Evolutionary conservation across 257 asterid genomes (phyloP).

Genomic region (Plectranthus barbatus): DNA sequence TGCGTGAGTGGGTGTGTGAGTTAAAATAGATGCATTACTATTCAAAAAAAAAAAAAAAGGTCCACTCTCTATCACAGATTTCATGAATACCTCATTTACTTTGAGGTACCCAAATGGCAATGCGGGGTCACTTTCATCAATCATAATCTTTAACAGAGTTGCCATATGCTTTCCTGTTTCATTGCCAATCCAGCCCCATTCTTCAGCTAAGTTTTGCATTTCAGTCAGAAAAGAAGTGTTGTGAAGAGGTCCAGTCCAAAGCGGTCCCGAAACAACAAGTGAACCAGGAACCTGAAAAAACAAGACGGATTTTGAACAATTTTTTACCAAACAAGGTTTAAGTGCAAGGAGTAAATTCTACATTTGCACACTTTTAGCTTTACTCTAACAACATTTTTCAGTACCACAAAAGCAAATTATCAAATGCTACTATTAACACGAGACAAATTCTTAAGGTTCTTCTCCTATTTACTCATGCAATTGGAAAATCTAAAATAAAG

Average conservation of each 20-base stretch:
- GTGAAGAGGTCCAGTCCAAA: constrained; percentile 97
- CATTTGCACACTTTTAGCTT: too few species aligned
- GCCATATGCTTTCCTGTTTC: constrained; percentile 54
- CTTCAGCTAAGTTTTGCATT: constrained; percentile 60
- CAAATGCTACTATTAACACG: background rate
- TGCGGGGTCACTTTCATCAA: constrained; percentile 71
- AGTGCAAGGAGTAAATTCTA: background rate
- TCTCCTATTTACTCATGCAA: background rate
- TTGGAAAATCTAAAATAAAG: background rate
- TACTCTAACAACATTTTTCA: background rate
- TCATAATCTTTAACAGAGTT: constrained; percentile 54
- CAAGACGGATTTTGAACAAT: background rate
- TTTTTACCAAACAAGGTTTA: background rate
- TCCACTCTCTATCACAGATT: background rate
- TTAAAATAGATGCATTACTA: too few species aligned
- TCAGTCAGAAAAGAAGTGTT: constrained; percentile 38
- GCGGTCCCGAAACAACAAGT: constrained; percentile 81
- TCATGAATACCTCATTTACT: constrained; percentile 59
- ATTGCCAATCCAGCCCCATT: constrained; percentile 82
- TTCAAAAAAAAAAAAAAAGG: too few species aligned
- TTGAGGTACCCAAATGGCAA: constrained; percentile 80
- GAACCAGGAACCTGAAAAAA: constrained; percentile 55
- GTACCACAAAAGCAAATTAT: background rate
- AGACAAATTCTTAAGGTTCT: background rate
- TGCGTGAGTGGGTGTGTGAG: too few species aligned